These are phyloP conservation scores for Aspergillus udagawae DNA, from an alignment of 2,329 filamentous ascomycete species.

Conservation along the genomic window DNA sequence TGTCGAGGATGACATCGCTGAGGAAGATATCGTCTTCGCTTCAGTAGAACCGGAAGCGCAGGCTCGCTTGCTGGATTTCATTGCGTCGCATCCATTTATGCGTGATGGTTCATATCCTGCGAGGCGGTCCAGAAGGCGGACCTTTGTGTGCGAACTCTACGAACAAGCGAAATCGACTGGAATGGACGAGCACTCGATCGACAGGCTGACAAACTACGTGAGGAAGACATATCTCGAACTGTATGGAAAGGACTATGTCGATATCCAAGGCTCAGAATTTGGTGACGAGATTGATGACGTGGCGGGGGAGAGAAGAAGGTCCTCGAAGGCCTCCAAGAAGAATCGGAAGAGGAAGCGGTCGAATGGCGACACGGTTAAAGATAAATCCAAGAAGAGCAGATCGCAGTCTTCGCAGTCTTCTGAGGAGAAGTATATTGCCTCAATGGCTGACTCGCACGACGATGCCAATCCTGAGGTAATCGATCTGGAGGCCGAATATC, in stretches of 20 bases:
- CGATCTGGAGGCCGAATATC: not conserved
- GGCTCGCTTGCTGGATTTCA: slow-evolving; percentile 12
- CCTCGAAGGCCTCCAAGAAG: not conserved
- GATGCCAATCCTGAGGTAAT: not conserved
- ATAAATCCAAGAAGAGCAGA: slow-evolving; percentile 3
- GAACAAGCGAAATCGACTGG: slow-evolving; percentile 11
- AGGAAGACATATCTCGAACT: slow-evolving; percentile 19
- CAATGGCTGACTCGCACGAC: not conserved
- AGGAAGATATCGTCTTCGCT: slow-evolving; percentile 15
- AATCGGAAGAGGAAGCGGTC: slow-evolving; percentile 7
- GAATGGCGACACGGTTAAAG: not conserved
- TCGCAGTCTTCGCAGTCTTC: not conserved
- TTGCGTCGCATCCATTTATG: slow-evolving; percentile 19
- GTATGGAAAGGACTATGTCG: slow-evolving; percentile 1
- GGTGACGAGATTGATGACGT: slow-evolving; percentile 16
- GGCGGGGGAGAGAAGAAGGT: slow-evolving; percentile 1
- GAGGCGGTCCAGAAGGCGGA: slow-evolving; percentile 10
- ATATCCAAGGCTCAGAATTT: slow-evolving; percentile 6
- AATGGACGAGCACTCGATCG: slow-evolving; percentile 10
- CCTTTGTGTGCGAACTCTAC: slow-evolving; percentile 18
- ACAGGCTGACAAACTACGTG: slow-evolving; percentile 18
- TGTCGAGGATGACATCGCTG: slow-evolving; percentile 2
- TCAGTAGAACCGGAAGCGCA: slow-evolving; percentile 6
- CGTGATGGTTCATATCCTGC: slow-evolving; percentile 12
- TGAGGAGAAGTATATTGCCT: not conserved